Evolutionary conservation across 129 eudicot species (phyloP).

Genomic region (Chrysanthemum seticuspe): DNA sequence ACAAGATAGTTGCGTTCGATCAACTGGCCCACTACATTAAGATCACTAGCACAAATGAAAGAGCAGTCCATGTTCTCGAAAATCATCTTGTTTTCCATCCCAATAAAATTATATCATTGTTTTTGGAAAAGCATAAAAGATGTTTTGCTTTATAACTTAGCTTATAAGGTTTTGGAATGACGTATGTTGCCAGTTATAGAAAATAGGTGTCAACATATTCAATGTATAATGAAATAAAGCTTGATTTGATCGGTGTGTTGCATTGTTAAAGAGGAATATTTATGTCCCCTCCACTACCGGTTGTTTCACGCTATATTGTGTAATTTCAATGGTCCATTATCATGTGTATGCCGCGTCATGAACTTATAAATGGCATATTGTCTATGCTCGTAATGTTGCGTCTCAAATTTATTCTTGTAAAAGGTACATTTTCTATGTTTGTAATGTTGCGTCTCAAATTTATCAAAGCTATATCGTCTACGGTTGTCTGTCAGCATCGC

Average conservation of each 20-base stretch:
- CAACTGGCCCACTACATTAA: neutral
- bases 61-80: neutral
- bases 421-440: neutral
- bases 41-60: neutral
- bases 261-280: conserved; percentile 6
- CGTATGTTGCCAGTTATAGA: neutral
- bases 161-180: conserved; percentile 7
- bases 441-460: no score
- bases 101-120: neutral
- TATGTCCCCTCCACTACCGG: conserved; percentile 21
- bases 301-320: conserved; percentile 7
- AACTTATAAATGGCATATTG: neutral
- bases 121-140: neutral
- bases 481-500: no score
- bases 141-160: neutral
- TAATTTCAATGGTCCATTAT: conserved; percentile 1
- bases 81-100: conserved; percentile 4
- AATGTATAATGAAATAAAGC: conserved; percentile 4
- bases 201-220: conserved; percentile 16
- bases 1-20: neutral
- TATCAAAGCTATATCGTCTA: no score
- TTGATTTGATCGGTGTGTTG: conserved; percentile 7
- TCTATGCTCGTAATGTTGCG: neutral
- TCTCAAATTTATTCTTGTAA: neutral
- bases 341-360: neutral